Evolutionary conservation across 139 green algal species (phyloP), one percentile per base, ranked within the genome.

Genomic region (Bryopsis sp.): DNA sequence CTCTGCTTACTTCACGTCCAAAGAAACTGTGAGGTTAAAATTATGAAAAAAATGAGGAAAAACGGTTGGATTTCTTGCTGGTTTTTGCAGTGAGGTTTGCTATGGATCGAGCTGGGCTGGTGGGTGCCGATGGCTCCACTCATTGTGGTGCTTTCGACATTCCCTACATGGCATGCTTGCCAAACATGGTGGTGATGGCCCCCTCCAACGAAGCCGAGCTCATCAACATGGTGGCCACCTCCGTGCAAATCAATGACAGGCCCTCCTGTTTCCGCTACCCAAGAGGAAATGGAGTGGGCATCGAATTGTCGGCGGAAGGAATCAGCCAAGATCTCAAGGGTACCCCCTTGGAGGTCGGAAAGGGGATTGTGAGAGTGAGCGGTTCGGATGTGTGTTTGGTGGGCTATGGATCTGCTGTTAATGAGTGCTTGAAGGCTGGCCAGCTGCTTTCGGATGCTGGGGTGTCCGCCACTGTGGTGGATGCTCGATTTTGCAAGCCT

Each of bases 401-500:
- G 24, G 90, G 84, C 1, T 99, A 98, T 66, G 94, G 94, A 69
- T 86, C 81, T 38, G 84, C 76, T n/a, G 78, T 88, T 8, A 90
- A 96, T 48, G 84, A 92, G 61, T 92, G 86, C 35, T 54, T 98
- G 33, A 81, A 81, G 2, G 94, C 94, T 1, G 88, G 90, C 0
- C 84, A 95, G 35, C 78, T 95, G 72, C 83, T 98, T 61, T 79
- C 81, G 63, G 77, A 88, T 48, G 72, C 79, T 15, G 91, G 90
- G 39, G 81, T 99, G 24, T 86, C 65, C 26, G 81, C 85, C 29
- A 98, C 93, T 0, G 91, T 98, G 0, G 81, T 91, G 38, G 93
- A 98, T 76, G 92, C 92, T 22, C 84, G 94, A 38, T 99, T 98
- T 81, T 98, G 93, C 90, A 99, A 99, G 82, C 95, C 95, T 4